A percentile compares a stretch with the other conserved stretches of the same genome.
Evolutionary conservation across 345 rosid genomes (phyloP).

Genomic region (Conringia planisiliqua): DNA sequence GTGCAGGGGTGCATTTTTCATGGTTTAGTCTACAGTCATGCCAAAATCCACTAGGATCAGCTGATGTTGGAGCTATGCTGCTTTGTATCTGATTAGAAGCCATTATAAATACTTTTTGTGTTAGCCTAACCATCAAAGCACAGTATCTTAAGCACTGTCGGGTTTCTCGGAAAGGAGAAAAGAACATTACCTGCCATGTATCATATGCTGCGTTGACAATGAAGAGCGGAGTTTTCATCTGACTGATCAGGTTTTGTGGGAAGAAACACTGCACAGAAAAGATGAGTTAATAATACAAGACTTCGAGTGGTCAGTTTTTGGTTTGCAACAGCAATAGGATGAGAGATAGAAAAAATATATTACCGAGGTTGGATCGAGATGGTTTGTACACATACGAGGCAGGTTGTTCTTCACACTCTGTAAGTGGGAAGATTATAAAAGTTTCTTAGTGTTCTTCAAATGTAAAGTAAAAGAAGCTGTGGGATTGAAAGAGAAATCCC

Average conservation of each 20-base stretch:
- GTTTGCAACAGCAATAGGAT: background rate
- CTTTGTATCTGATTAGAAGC: constrained; percentile 62
- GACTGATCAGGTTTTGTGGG: constrained; percentile 85
- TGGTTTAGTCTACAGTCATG: constrained; percentile 71
- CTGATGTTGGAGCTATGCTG: constrained; percentile 86
- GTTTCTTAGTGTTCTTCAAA: background rate
- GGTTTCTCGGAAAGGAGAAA: background rate
- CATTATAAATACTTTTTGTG: constrained; percentile 3
- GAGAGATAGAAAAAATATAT: background rate
- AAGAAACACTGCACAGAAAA: constrained; percentile 73
- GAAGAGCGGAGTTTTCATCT: constrained; percentile 73
- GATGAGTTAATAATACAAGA: constrained; percentile 9
- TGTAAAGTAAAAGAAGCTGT: constrained; percentile 1
- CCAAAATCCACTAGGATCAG: constrained; percentile 92
- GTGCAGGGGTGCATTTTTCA: constrained; percentile 65
- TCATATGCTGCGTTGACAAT: constrained; percentile 90
- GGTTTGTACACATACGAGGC: constrained; percentile 72
- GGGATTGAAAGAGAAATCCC: background rate
- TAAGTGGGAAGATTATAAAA: background rate
- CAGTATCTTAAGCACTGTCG: background rate
- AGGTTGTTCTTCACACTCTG: constrained; percentile 63
- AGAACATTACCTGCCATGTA: constrained; percentile 88
- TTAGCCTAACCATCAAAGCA: constrained; percentile 11
- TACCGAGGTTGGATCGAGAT: constrained; percentile 86
- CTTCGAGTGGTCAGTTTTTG: background rate